Conservation (phyloP, 805 yeast species). For the Yarrowia sp. region DNA sequence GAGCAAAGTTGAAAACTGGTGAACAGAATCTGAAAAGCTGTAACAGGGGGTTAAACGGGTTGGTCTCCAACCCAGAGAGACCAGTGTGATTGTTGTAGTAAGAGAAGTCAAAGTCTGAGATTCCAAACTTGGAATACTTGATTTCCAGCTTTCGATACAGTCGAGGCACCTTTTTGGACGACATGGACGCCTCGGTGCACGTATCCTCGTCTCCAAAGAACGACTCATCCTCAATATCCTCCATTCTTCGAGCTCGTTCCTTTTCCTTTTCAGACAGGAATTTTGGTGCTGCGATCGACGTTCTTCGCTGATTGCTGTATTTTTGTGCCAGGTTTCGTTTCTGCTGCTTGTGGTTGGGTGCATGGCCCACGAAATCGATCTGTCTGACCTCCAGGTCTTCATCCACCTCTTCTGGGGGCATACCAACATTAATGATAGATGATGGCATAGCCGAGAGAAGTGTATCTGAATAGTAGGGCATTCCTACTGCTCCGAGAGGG, state of each 20-base stretch:
- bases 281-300: conserved; percentile 52
- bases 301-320: conserved; percentile 46
- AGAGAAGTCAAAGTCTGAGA: conserved; percentile 90
- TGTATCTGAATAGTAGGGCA: conserved; percentile 83
- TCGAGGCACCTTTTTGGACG: conserved; percentile 63
- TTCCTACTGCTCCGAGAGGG: conserved; percentile 76
- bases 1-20: conserved; percentile 68
- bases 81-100: conserved; percentile 72
- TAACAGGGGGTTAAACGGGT: conserved; percentile 76
- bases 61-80: conserved; percentile 88
- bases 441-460: conserved; percentile 62
- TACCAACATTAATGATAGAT: conserved; percentile 66
- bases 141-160: conserved; percentile 79
- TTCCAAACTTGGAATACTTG: conserved; percentile 87
- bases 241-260: conserved; percentile 47
- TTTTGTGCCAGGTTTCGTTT: conserved; percentile 57
- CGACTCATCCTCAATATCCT: conserved; percentile 44
- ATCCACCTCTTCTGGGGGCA: conserved; percentile 63
- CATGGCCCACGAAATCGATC: conserved; percentile 52
- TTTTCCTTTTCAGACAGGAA: conserved; percentile 65
- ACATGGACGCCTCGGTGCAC: conserved; percentile 6
- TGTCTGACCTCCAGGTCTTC: conserved; percentile 54
- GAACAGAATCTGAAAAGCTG: conserved; percentile 84
- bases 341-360: conserved; percentile 67
- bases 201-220: conserved; percentile 39